Percentiles rank a stretch among this genome's conserved stretches.
Conservation (phyloP, 2,329 filamentous ascomycete genomes). For the Phaeosphaeriaceae sp. region DNA sequence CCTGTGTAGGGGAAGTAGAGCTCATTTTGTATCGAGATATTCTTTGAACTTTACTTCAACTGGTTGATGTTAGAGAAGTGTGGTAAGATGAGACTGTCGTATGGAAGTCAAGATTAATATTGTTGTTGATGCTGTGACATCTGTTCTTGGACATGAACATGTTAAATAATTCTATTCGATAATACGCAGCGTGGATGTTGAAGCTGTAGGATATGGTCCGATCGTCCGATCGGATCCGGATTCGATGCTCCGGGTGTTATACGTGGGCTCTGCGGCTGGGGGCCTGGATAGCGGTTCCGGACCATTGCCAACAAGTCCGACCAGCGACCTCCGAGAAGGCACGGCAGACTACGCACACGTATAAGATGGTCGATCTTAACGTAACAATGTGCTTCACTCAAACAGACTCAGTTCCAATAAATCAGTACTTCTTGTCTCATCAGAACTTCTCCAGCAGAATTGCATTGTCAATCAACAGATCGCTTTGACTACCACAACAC, state of each 20-base stretch:
- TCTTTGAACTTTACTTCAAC: not conserved
- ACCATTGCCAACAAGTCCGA: not conserved
- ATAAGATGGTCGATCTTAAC: not conserved
- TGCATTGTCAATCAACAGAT: not conserved
- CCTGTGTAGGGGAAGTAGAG: slow-evolving; percentile 13
- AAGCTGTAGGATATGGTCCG: not conserved
- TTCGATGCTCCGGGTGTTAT: not conserved
- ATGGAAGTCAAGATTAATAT: not conserved
- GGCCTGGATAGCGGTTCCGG: not conserved
- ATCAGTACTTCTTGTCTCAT: not conserved
- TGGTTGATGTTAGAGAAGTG: not conserved
- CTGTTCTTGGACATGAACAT: not conserved
- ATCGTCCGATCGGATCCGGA: not conserved
- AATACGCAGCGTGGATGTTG: not conserved
- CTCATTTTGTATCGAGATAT: slow-evolving; percentile 2
- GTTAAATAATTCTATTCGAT: not conserved
- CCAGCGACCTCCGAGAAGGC: not conserved
- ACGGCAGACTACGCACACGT: not conserved
- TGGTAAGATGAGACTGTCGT: not conserved
- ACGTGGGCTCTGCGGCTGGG: not conserved
- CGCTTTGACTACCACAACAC: not conserved
- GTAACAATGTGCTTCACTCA: not conserved
- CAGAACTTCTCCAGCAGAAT: not conserved
- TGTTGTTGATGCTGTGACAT: not conserved
- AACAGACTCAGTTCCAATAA: not conserved